Evolutionary conservation across 441 rosid genomes (phyloP).

Genomic region (Jatropha multifida): DNA sequence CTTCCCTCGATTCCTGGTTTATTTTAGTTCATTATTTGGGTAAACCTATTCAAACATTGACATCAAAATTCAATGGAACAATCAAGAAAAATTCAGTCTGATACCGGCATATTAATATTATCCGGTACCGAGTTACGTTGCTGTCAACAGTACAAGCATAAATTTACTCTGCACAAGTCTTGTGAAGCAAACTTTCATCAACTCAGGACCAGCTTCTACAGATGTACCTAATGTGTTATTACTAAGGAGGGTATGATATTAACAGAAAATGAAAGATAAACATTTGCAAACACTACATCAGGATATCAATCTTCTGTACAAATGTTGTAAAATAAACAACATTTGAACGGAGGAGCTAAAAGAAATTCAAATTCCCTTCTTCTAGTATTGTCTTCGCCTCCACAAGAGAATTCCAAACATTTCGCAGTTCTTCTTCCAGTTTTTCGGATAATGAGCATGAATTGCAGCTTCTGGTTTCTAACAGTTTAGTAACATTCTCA

Average conservation of each 20-base stretch:
- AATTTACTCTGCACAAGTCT: not conserved
- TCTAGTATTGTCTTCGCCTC: conserved; percentile 44
- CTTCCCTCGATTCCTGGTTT: too few species aligned
- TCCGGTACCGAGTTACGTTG: not conserved
- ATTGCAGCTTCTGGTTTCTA: conserved; percentile 27
- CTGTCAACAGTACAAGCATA: not conserved
- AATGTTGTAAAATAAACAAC: not conserved
- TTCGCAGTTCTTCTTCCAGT: conserved; percentile 43
- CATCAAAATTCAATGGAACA: not conserved
- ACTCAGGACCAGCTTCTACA: not conserved
- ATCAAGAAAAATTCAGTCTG: not conserved
- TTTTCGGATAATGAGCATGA: conserved; percentile 32
- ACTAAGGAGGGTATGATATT: not conserved
- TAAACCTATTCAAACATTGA: not conserved
- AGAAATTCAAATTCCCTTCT: not conserved
- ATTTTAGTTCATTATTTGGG: too few species aligned
- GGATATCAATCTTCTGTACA: not conserved
- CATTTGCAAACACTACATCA: too few species aligned
- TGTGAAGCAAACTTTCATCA: not conserved
- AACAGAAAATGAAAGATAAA: too few species aligned
- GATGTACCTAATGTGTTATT: not conserved
- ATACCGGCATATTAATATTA: too few species aligned
- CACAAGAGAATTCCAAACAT: conserved; percentile 29
- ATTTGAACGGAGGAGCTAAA: not conserved
- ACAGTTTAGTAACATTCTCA: conserved; percentile 30